phyloP scores from a whole-genome alignment of 176 grass and related monocot genomes.

The Raddia distichophylla region DNA sequence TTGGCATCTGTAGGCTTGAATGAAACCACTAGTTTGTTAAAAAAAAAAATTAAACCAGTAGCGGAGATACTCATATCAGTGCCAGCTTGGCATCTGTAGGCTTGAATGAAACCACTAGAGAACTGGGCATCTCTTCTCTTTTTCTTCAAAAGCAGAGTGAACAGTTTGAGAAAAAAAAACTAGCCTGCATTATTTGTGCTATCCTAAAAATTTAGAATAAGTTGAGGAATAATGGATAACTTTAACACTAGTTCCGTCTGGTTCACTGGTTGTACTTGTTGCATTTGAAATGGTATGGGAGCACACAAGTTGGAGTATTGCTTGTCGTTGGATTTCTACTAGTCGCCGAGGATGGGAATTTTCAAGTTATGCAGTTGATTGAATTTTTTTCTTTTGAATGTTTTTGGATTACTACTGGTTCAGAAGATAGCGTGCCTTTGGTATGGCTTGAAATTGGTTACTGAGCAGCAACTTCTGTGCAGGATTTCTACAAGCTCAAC shows the following conservation, averaged over 20 bases:
- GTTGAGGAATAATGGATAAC: background rate
- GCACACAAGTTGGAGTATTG: background rate
- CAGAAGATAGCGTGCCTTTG: background rate
- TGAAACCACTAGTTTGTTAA: too few relatives aligned
- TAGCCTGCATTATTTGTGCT: background rate
- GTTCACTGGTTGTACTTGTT: background rate
- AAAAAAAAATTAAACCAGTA: background rate
- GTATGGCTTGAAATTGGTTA: background rate
- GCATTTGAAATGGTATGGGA: background rate
- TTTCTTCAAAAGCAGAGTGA: background rate
- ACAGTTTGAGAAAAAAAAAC: background rate
- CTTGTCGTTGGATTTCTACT: background rate
- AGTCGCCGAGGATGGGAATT: background rate
- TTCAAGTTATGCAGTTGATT: background rate
- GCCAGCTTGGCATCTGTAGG: conserved; percentile 15
- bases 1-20: background rate
- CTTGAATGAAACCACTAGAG: background rate
- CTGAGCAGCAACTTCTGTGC: conserved; percentile 17
- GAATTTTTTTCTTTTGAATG: background rate
- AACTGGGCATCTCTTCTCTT: background rate
- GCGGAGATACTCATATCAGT: conserved; percentile 32
- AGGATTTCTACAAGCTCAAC: conserved; percentile 73
- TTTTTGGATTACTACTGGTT: background rate
- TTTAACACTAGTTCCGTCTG: background rate
- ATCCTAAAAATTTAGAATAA: background rate